Base-by-base conservation (phyloP, 306 rosid genomes). In the Bauhinia variegata region DNA sequence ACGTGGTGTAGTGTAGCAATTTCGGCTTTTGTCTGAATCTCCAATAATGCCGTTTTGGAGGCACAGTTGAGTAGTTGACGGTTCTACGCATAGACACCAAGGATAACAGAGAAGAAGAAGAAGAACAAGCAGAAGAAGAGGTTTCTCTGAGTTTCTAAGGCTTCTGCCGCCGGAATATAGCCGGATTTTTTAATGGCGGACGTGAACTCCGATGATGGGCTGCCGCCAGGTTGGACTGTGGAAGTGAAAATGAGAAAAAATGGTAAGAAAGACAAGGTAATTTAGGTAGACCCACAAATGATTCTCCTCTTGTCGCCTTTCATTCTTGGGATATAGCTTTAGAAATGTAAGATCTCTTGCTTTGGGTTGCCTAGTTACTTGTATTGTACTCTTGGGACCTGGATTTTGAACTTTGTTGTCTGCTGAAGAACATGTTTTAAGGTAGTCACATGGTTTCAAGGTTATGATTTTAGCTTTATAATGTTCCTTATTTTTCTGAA, bases 191-290 rank as follows among this genome's bases (percentile, higher is more conserved):
- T 15, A 39, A 93, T 89, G 98, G 75, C 54, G 56, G 78, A 79
- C 54, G 57, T 62, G 2, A 50, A 75, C 67, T 46, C 88, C 16
- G 81, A 81, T 32, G 81, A 69, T 13, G 68, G 81, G 62, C 84
- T 92, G 31, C 95, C 97, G 32, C 74, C 79, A 10, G 97, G 91
- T 60, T 88, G 96, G 96, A 79, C 83, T 1, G 80, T 82, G 65
- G 70, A 86, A 78, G 78, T 75, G 34, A 83, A 46, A 65, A 75
- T 83, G 13, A 83, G 95, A 71, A 82, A 72, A 65, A 76, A 67
- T 68, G 97, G 97, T 38, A 78, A 52, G 67, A 87, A 50, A 71
- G 92, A 89, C 65, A 85, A 89, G 95, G 97, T 88, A 82, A 74
- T 65, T 64, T 4, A 23, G 13, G 23, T 58, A 32, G 11, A 36